Evolutionary conservation across 208 protist genomes (phyloP), one percentile per base, ranked within the genome.

Genomic region (Strigomonas culicis): DNA sequence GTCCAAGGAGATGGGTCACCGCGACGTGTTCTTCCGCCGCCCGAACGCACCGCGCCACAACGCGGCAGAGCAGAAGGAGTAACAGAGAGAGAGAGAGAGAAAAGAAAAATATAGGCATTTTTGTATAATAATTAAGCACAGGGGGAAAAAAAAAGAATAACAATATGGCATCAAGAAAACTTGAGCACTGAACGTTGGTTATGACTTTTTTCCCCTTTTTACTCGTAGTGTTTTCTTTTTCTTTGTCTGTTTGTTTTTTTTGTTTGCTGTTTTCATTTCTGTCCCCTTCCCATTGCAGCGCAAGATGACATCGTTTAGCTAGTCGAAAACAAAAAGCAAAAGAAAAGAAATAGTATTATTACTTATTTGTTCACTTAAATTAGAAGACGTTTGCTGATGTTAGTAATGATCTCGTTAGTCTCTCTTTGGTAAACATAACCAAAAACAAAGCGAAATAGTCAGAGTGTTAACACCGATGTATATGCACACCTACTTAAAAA

Each of bases 1-100:
- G 72, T 86, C 84, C 21, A 85, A 83, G 64, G 79, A 93, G 72
- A 87, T 93, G 86, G 90, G 90, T 4, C 85, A 93, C 70, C 79
- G 86, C 36, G 90, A 95, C 15, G 87, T 93, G 0, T 95, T 95
- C 74, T 93, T 93, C 70, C 79, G 85, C 39, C 77, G 90, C 15
- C 84, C 90, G 11, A 92, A 92, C 44, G 81, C 77, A 17, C 90
- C 90, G 22, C 86, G 90, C 17, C 86, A 95, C 77, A 92, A 93
- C 63, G 79, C 90, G 31, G 65, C 84, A 17, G 90, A 95, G 71
- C 30, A 70, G 62, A 55, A 64, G 57, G 31, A 13, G 25, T 70
- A 77, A 62, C 27, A 63, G 53, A 15, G 22, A 65, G 25, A 30
- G 22, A 34, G 21, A 27, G 32, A 30, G 21, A 32, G 44, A 36